Base-by-base conservation (phyloP, 2,329 filamentous ascomycete genomes). In the Ascochyta koolunga region DNA sequence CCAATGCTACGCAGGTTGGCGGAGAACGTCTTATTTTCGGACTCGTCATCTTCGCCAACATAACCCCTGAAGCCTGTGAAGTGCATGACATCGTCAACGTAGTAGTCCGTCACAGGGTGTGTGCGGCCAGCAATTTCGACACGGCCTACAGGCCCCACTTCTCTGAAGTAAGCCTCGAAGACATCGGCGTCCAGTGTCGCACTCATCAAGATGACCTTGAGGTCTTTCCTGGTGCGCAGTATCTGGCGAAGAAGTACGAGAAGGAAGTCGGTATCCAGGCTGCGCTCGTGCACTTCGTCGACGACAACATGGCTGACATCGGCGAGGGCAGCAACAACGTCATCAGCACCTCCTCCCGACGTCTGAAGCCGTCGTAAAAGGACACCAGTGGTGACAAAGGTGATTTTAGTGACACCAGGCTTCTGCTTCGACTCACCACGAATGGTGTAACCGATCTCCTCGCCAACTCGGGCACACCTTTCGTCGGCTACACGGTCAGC, bases 401-500 rank as follows among this genome's bases (percentile, higher is more conserved):
- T 96, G 66, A 98, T 96, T 74, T 89, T 93, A 0, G 95, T 98
- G 38, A 85, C 81, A 4, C 83, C 83, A 15, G 78, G 77, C 54
- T 85, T 89, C 35, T 86, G 82, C 65, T 89, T 93, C 29, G 89
- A 93, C 72, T 98, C 93, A 60, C 93, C 93, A 57, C 93, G 87
- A 64, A 99, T 97, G 6, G 88, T 85, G 71, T 96, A 98, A 5
- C 93, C 93, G 31, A 98, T 87, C 73, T 98, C 93, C 42, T 91
- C 87, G 4, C 95, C 93, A 10, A 97, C 88, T 29, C 78, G 79
- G 8, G 84, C 86, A 72, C 91, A 96, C 56, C 95, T 85, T 75
- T 99, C 95, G 62, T 96, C 93, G 39, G 91, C 91, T 2, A 99
- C 95, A 65, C 95, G 88, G 74, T 99, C 95, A 2, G 95, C 96